Conservation (phyloP, 2,329 filamentous ascomycete genomes). For the Tolypocladium inflatum region DNA sequence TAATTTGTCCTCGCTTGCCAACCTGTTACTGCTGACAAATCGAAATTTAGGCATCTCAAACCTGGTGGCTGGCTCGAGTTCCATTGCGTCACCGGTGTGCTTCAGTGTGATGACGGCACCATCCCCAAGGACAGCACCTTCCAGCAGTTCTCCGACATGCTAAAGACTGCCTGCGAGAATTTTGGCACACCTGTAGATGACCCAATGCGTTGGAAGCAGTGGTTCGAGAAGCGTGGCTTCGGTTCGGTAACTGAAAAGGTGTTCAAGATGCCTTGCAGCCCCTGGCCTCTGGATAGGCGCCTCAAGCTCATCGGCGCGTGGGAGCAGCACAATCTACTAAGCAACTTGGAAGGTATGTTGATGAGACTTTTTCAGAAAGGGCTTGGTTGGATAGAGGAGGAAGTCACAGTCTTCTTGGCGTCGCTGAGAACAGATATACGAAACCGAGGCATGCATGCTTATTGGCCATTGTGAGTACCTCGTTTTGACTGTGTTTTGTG, state of each 20-base stretch:
- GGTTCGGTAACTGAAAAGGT: conserved; percentile 34
- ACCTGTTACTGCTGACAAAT: too few species aligned
- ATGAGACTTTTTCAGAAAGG: conserved; percentile 22
- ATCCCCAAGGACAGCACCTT: conserved; percentile 14
- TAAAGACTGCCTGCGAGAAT: conserved; percentile 14
- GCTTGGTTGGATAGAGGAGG: conserved; percentile 17
- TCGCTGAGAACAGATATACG: conserved; percentile 17
- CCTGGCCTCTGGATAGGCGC: conserved; percentile 37
- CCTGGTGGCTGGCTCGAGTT: conserved; percentile 24
- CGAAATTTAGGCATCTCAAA: conserved; percentile 14
- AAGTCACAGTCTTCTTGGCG: conserved; percentile 16
- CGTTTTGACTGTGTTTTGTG: background rate
- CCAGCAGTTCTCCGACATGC: conserved; percentile 12
- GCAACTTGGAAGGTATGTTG: conserved; percentile 16
- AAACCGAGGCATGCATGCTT: conserved; percentile 18
- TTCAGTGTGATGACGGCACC: conserved; percentile 21
- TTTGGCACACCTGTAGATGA: conserved; percentile 18
- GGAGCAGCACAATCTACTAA: conserved; percentile 11
- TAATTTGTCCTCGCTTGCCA: conserved; percentile 4
- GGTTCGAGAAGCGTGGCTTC: conserved; percentile 40
- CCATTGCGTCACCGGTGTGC: conserved; percentile 16
- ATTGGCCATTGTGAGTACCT: conserved; percentile 20
- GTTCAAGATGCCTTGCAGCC: conserved; percentile 35
- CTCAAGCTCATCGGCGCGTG: conserved; percentile 36
- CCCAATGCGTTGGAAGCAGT: conserved; percentile 14